Conservation (phyloP, 306 rosid species). For the Casuarina glauca region DNA sequence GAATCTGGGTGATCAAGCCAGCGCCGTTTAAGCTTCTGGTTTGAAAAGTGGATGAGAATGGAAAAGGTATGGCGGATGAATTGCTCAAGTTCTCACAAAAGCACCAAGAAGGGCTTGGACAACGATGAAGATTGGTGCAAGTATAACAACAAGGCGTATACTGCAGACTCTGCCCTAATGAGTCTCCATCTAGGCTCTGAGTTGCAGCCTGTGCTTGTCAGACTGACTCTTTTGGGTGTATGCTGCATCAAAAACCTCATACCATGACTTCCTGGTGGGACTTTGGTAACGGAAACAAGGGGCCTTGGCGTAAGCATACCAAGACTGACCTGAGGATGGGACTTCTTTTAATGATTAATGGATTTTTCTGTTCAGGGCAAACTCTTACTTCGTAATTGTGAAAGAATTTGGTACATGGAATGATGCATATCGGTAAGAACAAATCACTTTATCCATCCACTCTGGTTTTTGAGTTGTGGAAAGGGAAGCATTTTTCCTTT, state of each 20-base stretch:
- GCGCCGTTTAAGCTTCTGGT: not conserved
- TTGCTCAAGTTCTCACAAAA: not conserved
- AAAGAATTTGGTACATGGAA: not conserved
- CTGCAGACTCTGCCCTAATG: no score
- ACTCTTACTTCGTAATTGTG: not conserved
- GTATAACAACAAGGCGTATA: no score
- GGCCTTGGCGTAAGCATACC: no score
- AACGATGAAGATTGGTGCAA: not conserved
- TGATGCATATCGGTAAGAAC: no score
- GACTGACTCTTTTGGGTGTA: no score
- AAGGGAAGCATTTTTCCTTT: constrained; percentile 29
- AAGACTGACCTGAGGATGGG: no score
- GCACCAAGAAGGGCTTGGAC: not conserved
- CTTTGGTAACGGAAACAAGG: not conserved
- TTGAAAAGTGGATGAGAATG: not conserved
- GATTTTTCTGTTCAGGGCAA: not conserved
- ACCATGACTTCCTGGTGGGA: no score
- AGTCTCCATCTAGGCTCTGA: no score
- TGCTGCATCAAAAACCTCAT: no score
- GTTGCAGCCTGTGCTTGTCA: no score
- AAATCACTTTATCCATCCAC: not conserved
- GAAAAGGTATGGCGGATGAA: not conserved
- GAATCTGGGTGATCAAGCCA: not conserved
- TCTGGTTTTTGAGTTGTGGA: not conserved
- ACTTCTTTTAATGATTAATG: no score